Base-by-base conservation (phyloP, 139 green algal species). In the Tetratostichococcus sp. region DNA sequence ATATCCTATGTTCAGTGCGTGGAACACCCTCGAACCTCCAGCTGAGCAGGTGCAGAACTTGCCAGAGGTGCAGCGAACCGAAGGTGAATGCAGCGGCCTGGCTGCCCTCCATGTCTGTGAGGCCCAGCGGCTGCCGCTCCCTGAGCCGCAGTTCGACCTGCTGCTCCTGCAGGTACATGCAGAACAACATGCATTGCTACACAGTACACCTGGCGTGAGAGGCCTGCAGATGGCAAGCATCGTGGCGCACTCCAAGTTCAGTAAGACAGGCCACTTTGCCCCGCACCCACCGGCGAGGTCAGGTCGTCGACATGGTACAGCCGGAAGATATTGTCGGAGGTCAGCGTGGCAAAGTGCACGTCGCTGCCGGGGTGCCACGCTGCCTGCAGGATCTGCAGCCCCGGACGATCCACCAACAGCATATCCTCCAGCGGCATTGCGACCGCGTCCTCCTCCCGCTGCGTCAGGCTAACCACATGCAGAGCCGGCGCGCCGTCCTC, bases 1-100 rank as follows among this genome's bases (percentile, higher is more conserved):
- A n/a, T n/a, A n/a, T n/a, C n/a, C n/a, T n/a, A 50, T 6, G 39
- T 50, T 50, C 39, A 50, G 39, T n/a, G n/a, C n/a, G n/a, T n/a
- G n/a, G n/a, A n/a, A n/a, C n/a, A n/a, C n/a, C n/a, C n/a, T 50
- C 39, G 6, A 11, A 11, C 39, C 6, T 50, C 6, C 39, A 50
- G 39, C 6, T 50, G 39, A 50, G 39, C 39, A 6, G 39, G 39
- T 50, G n/a, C n/a, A n/a, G n/a, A n/a, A n/a, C n/a, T n/a, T n/a
- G n/a, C 88, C 88, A 93, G 2, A 26, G 68, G 57, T 79, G 43
- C 0, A 67, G 72, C 26, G 74, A 31, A 0, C 86, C 86, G 57
- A 89, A 91, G 1, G 71, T 68, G 78, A 91, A 91, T 3, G 82
- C 83, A 5, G 82, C 75, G 16, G 79, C 76, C 3, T 68, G 72